Evolutionary conservation across 2,329 filamentous ascomycete genomes (phyloP), one percentile per base, ranked within the genome.

Genomic region (Talaromyces islandicus): DNA sequence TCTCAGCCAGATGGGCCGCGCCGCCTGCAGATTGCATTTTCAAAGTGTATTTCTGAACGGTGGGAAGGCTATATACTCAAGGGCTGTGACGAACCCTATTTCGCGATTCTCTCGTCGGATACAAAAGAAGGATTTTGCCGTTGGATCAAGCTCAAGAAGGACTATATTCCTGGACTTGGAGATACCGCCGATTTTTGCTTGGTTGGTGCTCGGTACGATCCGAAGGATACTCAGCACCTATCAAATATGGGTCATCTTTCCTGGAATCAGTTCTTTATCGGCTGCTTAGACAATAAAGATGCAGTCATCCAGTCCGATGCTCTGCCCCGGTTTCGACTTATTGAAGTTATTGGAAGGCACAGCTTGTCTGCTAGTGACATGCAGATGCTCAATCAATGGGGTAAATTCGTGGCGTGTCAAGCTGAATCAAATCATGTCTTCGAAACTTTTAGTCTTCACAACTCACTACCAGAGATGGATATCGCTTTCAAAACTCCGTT

Each of bases 61-160:
- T 87, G 85, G 69, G 92, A 97, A 76, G 92, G 92, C 0, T 79
- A 94, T 17, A 86, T 96, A 0, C 72, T 96, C 55, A 96, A 96
- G 73, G 85, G 88, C 0, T 79, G 78, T 30, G 86, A 91, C 61
- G 85, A 89, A 25, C 86, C 91, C 0, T 96, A 96, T 69, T 90
- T 96, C 63, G 78, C 84, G 59, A 67, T 76, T 0, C 64, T 84
- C 81, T 64, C 69, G 63, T 30, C 67, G 68, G 51, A 65, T 51
- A 69, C 59, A 21, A 67, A 67, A 60, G 66, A 53, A 60, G 69
- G 67, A 64, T 52, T 66, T 65, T 75, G 66, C 63, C 79, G 30
- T 78, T 88, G 86, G 70, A 90, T 96, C 68, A 96, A 96, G 74
- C 74, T 96, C 48, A 96, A 96, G 73, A 91, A 91, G 68, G 90